These are phyloP conservation scores for Chlamydomonas sp. DNA, from an alignment of 139 green algal genomes.

Conservation along the genomic window DNA sequence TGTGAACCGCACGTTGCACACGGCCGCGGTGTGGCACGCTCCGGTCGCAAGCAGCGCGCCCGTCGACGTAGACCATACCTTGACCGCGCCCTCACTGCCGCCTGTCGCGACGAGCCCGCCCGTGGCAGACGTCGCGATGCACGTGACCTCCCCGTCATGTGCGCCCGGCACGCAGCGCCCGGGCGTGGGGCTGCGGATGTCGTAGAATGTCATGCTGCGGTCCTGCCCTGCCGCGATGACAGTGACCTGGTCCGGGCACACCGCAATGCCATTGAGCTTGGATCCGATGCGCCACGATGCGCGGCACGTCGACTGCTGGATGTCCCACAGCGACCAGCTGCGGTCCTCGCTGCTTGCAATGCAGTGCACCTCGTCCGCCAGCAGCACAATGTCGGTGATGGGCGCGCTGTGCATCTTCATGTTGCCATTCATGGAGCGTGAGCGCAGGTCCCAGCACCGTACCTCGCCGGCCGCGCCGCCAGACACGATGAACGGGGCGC, in stretches of 20 bases:
- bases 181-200: slow-evolving; percentile 4
- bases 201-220: slow-evolving; percentile 6
- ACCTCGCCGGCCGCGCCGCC: slow-evolving; percentile 30
- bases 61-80: slow-evolving; percentile 28
- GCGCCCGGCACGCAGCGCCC: not conserved
- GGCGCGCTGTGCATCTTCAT: slow-evolving; percentile 26
- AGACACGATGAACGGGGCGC: slow-evolving; percentile 21
- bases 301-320: slow-evolving; percentile 9
- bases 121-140: not conserved
- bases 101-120: slow-evolving; percentile 5
- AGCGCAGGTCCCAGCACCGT: slow-evolving; percentile 28
- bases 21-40: not conserved
- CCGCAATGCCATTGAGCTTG: slow-evolving; percentile 16
- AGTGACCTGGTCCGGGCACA: slow-evolving; percentile 29
- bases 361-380: slow-evolving; percentile 21
- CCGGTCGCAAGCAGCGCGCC: not conserved
- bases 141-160: slow-evolving; percentile 2
- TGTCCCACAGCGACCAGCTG: slow-evolving; percentile 22
- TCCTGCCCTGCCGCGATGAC: slow-evolving; percentile 20
- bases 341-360: slow-evolving; percentile 21
- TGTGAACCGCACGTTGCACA: slow-evolving; percentile 9
- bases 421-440: slow-evolving; percentile 27
- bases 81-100: slow-evolving; percentile 15
- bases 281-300: slow-evolving; percentile 15
- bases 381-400: slow-evolving; percentile 19